Conservation (phyloP, 1,284 basidiomycete genomes). For the Papiliotrema fonsecae region DNA sequence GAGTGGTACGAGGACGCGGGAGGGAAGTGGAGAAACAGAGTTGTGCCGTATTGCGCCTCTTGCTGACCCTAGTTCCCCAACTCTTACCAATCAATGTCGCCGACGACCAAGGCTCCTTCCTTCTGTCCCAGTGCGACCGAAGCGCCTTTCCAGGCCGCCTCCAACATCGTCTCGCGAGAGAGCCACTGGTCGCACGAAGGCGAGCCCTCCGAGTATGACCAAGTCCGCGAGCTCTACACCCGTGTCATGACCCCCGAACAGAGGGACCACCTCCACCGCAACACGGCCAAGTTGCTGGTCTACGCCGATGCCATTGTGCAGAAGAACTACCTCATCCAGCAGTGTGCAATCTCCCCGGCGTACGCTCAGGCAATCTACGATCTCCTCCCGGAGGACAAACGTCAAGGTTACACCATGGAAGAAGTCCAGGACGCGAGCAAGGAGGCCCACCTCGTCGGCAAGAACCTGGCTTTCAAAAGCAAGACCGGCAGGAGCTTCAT, state of each 20-base stretch:
- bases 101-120: conserved; percentile 25
- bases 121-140: conserved; percentile 28
- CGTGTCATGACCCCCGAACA: conserved; percentile 32
- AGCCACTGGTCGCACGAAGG: conserved; percentile 40
- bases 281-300: conserved; percentile 36
- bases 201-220: conserved; percentile 37
- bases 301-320: conserved; percentile 39
- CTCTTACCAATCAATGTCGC: conserved; percentile 31
- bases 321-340: conserved; percentile 39
- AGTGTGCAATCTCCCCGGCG: conserved; percentile 33
- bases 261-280: conserved; percentile 37
- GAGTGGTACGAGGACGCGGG: too few relatives aligned
- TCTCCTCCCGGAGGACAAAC: conserved; percentile 26
- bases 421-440: conserved; percentile 27
- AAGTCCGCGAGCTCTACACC: conserved; percentile 37
- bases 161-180: conserved; percentile 36
- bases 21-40: too few relatives aligned
- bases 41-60: too few relatives aligned
- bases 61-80: conserved; percentile 44
- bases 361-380: conserved; percentile 38
- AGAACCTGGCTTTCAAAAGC: conserved; percentile 20
- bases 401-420: conserved; percentile 25
- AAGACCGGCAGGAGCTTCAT: conserved; percentile 23
- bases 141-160: conserved; percentile 35
- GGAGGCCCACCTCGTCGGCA: conserved; percentile 26